Conservation (phyloP, 805 yeast species). For the Lachancea cidri region DNA sequence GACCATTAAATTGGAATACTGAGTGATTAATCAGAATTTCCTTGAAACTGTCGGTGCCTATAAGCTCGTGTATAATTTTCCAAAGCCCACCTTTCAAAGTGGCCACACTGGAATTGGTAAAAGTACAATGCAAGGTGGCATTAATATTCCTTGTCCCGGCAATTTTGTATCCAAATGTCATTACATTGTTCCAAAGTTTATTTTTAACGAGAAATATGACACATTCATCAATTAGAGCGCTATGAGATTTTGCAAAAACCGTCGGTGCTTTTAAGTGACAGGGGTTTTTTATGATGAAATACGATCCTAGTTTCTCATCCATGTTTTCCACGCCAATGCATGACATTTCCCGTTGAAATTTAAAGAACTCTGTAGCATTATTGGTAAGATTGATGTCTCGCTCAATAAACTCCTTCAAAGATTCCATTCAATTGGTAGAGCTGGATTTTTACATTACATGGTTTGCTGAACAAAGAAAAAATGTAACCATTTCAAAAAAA, state of each 20-base stretch:
- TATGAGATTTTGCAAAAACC: slow-evolving; percentile 12
- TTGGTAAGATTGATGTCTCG: too few relatives aligned
- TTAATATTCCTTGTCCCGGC: slow-evolving; percentile 28
- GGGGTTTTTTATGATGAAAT: slow-evolving; percentile 11
- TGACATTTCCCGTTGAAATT: neutral
- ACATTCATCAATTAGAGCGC: slow-evolving; percentile 40
- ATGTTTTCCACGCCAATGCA: neutral
- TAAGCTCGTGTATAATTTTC: slow-evolving; percentile 34
- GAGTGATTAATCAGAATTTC: slow-evolving; percentile 35
- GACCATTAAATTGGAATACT: slow-evolving; percentile 24
- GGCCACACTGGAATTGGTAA: slow-evolving; percentile 37
- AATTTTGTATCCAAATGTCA: slow-evolving; percentile 41
- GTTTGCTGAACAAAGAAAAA: too few relatives aligned
- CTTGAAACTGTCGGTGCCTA: slow-evolving; percentile 40
- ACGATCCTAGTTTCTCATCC: neutral
- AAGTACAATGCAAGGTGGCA: slow-evolving; percentile 29
- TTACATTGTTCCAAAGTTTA: slow-evolving; percentile 33
- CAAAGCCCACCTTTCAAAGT: slow-evolving; percentile 42
- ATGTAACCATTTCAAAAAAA: neutral
- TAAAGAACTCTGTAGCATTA: too few relatives aligned
- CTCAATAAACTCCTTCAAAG: too few relatives aligned
- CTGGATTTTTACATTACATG: too few relatives aligned
- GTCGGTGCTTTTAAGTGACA: slow-evolving; percentile 7
- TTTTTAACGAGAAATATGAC: slow-evolving; percentile 29
- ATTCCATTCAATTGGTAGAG: too few relatives aligned